These are phyloP conservation scores for Didymellaceae sp. DNA, from an alignment of 2,329 filamentous ascomycete species.

Conservation along the genomic window DNA sequence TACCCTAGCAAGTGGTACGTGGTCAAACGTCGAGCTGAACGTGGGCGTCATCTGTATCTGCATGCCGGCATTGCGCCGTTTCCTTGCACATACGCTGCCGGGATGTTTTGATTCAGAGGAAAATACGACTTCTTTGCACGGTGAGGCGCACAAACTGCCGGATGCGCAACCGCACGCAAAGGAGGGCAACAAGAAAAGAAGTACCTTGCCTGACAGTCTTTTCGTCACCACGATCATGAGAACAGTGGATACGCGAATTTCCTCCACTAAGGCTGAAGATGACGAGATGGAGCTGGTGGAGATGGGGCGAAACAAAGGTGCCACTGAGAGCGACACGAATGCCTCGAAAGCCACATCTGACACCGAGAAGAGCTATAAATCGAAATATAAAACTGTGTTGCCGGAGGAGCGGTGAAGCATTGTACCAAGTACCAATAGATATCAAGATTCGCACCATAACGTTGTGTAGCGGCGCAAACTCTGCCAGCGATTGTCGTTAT, in stretches of 20 bases:
- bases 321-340: background rate
- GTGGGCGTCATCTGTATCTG: slow-evolving; percentile 11
- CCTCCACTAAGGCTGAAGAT: background rate
- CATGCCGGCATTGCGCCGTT: slow-evolving; percentile 13
- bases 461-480: too few relatives aligned
- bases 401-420: too few relatives aligned
- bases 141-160: background rate
- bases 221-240: slow-evolving; percentile 16
- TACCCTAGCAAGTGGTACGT: background rate
- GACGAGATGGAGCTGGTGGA: slow-evolving; percentile 14
- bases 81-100: background rate
- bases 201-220: slow-evolving; percentile 13
- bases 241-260: slow-evolving; percentile 8
- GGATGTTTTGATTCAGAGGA: background rate
- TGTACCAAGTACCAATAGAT: too few relatives aligned
- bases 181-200: slow-evolving; percentile 1
- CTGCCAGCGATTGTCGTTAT: too few relatives aligned
- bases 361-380: background rate
- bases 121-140: background rate
- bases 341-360: background rate
- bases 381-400: background rate
- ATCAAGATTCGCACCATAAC: too few relatives aligned
- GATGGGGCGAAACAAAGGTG: background rate
- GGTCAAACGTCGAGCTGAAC: slow-evolving; percentile 9
- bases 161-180: background rate